These are phyloP conservation scores for Hypsizygus marmoreus DNA, from an alignment of 768 basidiomycete genomes.

Conservation along the genomic window DNA sequence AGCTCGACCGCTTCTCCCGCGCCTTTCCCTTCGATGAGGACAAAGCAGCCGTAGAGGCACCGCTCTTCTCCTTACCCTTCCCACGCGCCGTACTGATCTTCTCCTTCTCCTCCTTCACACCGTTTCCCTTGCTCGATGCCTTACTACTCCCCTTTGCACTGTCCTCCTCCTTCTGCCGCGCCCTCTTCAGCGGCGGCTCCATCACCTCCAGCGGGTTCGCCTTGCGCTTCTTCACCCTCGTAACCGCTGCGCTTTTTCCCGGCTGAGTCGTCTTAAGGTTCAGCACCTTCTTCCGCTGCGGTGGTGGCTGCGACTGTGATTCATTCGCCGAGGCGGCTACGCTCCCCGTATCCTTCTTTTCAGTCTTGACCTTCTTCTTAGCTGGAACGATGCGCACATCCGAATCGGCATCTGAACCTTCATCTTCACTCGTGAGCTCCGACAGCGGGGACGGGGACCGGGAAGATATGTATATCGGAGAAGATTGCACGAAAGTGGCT, in stretches of 20 bases:
- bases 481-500: not conserved
- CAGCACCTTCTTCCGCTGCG: conserved; percentile 15
- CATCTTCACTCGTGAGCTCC: not conserved
- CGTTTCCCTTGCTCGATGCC: no score
- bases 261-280: conserved; percentile 10
- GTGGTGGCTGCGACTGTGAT: not conserved
- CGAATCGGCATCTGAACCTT: conserved; percentile 11
- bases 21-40: conserved; percentile 4
- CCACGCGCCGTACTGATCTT: not conserved
- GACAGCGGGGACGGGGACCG: conserved; percentile 18
- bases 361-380: conserved; percentile 9
- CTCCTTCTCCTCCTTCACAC: conserved; percentile 4
- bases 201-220: conserved; percentile 12
- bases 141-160: not conserved
- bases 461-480: conserved; percentile 18
- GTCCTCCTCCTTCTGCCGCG: conserved; percentile 14
- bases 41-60: not conserved
- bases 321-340: conserved; percentile 1
- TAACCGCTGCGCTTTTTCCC: conserved; percentile 27
- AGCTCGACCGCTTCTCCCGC: conserved; percentile 11
- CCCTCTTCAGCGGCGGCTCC: conserved; percentile 35
- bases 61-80: conserved; percentile 15
- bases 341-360: no score
- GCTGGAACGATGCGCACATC: conserved; percentile 9
- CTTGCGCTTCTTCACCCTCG: conserved; percentile 36